A percentile compares a stretch with the other conserved stretches of the same genome.
phyloP scores from a whole-genome alignment of 495 filamentous ascomycete genomes.

The Niebla homalea region DNA sequence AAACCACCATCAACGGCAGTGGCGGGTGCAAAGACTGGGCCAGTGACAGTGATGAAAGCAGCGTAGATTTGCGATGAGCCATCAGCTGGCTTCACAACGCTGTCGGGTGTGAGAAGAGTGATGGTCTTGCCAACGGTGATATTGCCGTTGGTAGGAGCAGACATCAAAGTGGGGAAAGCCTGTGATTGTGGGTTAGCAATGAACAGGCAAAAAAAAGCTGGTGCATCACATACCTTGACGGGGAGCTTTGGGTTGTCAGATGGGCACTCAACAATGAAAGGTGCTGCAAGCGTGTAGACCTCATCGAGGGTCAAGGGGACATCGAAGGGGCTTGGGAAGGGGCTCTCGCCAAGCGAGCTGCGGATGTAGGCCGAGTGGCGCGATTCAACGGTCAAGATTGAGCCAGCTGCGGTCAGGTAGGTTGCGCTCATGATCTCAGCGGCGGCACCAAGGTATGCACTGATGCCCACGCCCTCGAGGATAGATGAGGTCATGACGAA shows the following conservation, averaged over 20 bases:
- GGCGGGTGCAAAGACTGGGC: slow-evolving; percentile 22
- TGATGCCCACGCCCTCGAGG: slow-evolving; percentile 45
- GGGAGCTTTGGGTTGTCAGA: slow-evolving; percentile 37
- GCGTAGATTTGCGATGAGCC: slow-evolving; percentile 16
- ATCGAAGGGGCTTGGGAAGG: slow-evolving; percentile 45
- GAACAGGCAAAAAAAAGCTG: background rate
- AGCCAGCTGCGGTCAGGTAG: slow-evolving; percentile 46
- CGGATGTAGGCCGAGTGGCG: slow-evolving; percentile 49
- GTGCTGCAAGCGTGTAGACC: slow-evolving; percentile 47
- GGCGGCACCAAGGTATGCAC: slow-evolving; percentile 49
- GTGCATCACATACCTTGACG: slow-evolving; percentile 33
- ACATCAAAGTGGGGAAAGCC: slow-evolving; percentile 36
- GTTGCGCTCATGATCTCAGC: slow-evolving; percentile 37
- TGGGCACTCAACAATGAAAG: slow-evolving; percentile 48
- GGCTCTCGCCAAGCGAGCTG: slow-evolving; percentile 29
- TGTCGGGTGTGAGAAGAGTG: slow-evolving; percentile 15
- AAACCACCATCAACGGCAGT: slow-evolving; percentile 21
- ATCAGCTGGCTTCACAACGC: slow-evolving; percentile 14
- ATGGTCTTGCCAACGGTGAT: slow-evolving; percentile 15
- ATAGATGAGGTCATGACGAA: slow-evolving; percentile 41
- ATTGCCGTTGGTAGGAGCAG: slow-evolving; percentile 13
- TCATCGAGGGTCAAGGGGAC: slow-evolving; percentile 41
- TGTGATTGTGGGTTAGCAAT: background rate
- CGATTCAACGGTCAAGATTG: slow-evolving; percentile 49
- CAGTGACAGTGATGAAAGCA: slow-evolving; percentile 30